Evolutionary conservation across 169 alveolate genomes (phyloP).

Genomic region (Cytauxzoon felis): DNA sequence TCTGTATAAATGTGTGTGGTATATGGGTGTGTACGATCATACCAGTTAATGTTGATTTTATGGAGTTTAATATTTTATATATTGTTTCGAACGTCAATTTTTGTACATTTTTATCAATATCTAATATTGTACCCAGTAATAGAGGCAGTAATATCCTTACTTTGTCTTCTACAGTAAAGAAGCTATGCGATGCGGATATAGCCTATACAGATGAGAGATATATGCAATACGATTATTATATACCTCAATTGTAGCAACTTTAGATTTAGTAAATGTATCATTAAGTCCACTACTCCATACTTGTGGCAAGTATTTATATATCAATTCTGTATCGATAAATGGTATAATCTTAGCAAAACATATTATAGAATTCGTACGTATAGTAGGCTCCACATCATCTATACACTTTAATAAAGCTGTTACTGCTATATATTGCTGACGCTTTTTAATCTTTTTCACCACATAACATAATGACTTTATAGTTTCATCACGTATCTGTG

Average conservation of each 20-base stretch:
- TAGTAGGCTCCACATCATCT: constrained; percentile 64
- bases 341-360: constrained; percentile 72
- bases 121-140: constrained; percentile 60
- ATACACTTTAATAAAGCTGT: constrained; percentile 55
- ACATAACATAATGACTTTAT: constrained; percentile 65
- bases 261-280: constrained; percentile 60
- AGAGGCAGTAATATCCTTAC: constrained; percentile 60
- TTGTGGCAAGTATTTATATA: constrained; percentile 66
- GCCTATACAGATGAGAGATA: constrained; percentile 55
- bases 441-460: constrained; percentile 60
- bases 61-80: constrained; percentile 43
- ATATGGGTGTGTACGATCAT: neutral
- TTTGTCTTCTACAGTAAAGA: constrained; percentile 49
- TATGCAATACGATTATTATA: neutral
- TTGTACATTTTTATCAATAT: constrained; percentile 46
- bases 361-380: constrained; percentile 66
- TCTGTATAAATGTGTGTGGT: neutral
- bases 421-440: constrained; percentile 34
- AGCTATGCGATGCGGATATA: constrained; percentile 64
- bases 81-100: constrained; percentile 57
- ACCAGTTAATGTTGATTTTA: constrained; percentile 2
- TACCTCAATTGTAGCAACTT: constrained; percentile 63
- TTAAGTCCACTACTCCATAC: constrained; percentile 63
- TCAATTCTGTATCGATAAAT: constrained; percentile 51
- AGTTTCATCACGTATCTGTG: constrained; percentile 67